Evolutionary conservation across 371 early-diverging fungal species (phyloP), one percentile per base, ranked within the genome.

Genomic region (Spiromyces aspiralis): DNA sequence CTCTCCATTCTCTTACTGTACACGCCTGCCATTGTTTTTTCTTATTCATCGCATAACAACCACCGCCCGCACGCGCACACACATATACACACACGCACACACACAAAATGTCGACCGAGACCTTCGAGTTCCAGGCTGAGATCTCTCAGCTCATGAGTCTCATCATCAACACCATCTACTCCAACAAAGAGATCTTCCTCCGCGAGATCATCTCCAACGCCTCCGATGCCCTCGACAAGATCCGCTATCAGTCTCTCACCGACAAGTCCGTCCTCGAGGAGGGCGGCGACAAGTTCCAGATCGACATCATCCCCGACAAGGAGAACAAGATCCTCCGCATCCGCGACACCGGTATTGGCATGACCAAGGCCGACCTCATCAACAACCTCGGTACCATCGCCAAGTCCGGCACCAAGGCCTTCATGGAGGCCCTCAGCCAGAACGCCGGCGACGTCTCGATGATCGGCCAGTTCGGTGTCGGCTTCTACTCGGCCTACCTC

Each of bases 391-490:
- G 97, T 71, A 88, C 90, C 62, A 93, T 96, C 57, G 94, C 97
- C 68, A 84, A 86, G 72, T 89, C 89, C 55, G 95, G 95, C 43
- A 96, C 95, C 67, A 88, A 87, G 76, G 80, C 84, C 48, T 93
- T 92, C 70, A 89, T 88, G 84, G 92, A 92, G 77, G 81, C 80
- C 24, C 61, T 62, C 65, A 56, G 59, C 44, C 73, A 72, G 66
- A 70, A 73, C 56, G 83, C 84, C 61, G 87, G 83, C 50, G 86
- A 88, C 66, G 84, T 82, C 55, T 79, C 83, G 61, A 82, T 96
- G 81, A 96, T 96, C 71, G 97, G 95, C 59, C 97, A 95, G 73
- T 96, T 96, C 72, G 97, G 97, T 83, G 89, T 96, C 55, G 97
- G 97, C 69, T 95, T 96, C 86, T 96, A 95, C 83, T 89, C 93